Conservation (phyloP, 106 monocot species). For the Dendrobium nobile region DNA sequence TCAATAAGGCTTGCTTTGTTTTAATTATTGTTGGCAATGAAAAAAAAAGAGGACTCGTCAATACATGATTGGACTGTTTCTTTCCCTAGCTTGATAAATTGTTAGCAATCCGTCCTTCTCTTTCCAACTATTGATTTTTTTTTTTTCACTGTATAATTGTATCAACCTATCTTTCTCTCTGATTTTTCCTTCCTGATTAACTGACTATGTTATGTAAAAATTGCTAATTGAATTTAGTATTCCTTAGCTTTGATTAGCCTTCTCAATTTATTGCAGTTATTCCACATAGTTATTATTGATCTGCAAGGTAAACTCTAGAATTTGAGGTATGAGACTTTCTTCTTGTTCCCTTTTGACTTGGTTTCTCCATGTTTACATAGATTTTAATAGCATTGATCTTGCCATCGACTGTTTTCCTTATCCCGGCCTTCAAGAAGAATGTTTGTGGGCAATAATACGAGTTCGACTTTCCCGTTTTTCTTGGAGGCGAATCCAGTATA, state of each 20-base stretch:
- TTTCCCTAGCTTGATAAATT: neutral
- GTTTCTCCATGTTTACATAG: neutral
- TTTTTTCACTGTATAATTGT: neutral
- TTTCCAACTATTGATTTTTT: neutral
- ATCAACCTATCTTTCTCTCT: neutral
- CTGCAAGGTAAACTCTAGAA: neutral
- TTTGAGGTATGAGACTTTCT: neutral
- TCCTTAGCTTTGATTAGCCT: too few relatives aligned
- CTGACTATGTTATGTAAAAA: neutral
- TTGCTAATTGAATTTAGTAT: neutral
- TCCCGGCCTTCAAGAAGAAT: constrained; percentile 11
- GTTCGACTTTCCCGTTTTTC: constrained; percentile 21
- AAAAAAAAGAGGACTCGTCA: neutral
- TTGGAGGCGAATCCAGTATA: constrained; percentile 32
- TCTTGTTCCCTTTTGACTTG: neutral
- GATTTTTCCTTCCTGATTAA: neutral
- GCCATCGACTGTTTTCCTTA: neutral
- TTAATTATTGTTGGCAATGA: neutral
- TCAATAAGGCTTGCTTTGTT: too few relatives aligned
- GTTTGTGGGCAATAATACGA: constrained; percentile 32
- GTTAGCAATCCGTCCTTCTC: too few relatives aligned
- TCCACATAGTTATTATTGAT: neutral
- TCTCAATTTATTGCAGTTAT: neutral
- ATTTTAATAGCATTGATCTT: neutral
- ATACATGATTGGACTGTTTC: neutral